Base-by-base conservation (phyloP, 2,329 filamentous ascomycete genomes). In the Alternaria gansuensis region DNA sequence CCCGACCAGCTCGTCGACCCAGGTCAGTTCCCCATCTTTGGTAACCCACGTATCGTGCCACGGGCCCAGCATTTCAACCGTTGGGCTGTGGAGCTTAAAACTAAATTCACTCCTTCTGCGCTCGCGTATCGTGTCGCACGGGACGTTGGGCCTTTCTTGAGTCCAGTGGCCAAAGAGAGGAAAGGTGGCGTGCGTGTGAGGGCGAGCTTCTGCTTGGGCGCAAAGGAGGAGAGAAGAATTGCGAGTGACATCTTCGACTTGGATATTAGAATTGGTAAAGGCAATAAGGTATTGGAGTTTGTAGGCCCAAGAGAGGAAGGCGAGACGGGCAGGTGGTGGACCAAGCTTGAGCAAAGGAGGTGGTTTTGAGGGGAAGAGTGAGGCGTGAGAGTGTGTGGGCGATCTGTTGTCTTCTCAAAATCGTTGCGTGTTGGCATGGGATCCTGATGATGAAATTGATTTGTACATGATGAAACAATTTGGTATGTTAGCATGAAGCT, bases 221-320 rank as follows among this genome's bases (percentile, higher is more conserved):
- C 69, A 2, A 60, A 66, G 11, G 73, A 65, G 0, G 66, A 73
- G 3, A 39, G 56, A 14, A 53, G 67, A 17, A 59, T 53, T 24
- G 73, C 70, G 4, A 74, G 67, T 41, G 80, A 80, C 17, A 79
- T 82, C 6, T 82, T 82, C 31, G 81, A 83, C 65, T 49, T 82
- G 33, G 80, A 83, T 60, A 66, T 82, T 2, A 52, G 67, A n/a
- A 67, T 82, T 46, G 80, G 79, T 0, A 70, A 49, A 59, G 69
- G 70, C 24, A 75, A 80, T 67, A 70, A 78, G 46, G 77, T 80
- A 53, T 48, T 81, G 48, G 74, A 75, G 33, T 80, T 77, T 63
- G 67, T 76, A 34, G 80, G 79, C 9, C 81, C 80, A 7, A 75
- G 79, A 49, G 80, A 81, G 65, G 80, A 82, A 58, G 66, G 75